Evolutionary conservation across 371 early-diverging fungal species (phyloP).

Genomic region (Mortierella sp.): DNA sequence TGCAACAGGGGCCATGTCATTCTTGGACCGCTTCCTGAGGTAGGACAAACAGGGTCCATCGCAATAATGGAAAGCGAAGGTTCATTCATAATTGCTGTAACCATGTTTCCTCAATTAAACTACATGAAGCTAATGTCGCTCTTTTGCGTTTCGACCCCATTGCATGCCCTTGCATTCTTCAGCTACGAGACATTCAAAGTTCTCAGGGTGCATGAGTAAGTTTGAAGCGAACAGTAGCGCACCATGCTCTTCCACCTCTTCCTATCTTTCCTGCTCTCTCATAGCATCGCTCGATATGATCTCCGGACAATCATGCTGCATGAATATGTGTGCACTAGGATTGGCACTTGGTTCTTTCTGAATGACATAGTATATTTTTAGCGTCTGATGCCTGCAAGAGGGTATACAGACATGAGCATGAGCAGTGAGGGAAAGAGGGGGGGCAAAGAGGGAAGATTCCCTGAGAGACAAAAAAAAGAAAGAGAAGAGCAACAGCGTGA

Average conservation of each 20-base stretch:
- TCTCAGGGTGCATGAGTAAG: constrained; percentile 51
- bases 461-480: background rate
- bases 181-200: constrained; percentile 55
- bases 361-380: background rate
- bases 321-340: too few species aligned
- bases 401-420: background rate
- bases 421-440: background rate
- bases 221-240: too few species aligned
- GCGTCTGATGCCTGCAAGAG: background rate
- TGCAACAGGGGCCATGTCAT: constrained; percentile 23
- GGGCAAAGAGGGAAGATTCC: background rate
- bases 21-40: constrained; percentile 50
- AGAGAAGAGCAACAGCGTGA: constrained; percentile 4
- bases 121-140: too few species aligned
- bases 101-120: too few species aligned
- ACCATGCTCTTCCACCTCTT: too few species aligned
- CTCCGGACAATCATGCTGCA: too few species aligned
- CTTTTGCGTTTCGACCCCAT: background rate
- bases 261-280: too few species aligned
- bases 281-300: too few species aligned
- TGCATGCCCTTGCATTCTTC: background rate
- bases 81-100: too few species aligned
- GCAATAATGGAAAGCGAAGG: too few species aligned
- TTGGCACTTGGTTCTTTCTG: too few species aligned
- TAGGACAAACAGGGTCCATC: constrained; percentile 21